phyloP scores from a whole-genome alignment of 305 asterid species.

The Solanum hybrid region DNA sequence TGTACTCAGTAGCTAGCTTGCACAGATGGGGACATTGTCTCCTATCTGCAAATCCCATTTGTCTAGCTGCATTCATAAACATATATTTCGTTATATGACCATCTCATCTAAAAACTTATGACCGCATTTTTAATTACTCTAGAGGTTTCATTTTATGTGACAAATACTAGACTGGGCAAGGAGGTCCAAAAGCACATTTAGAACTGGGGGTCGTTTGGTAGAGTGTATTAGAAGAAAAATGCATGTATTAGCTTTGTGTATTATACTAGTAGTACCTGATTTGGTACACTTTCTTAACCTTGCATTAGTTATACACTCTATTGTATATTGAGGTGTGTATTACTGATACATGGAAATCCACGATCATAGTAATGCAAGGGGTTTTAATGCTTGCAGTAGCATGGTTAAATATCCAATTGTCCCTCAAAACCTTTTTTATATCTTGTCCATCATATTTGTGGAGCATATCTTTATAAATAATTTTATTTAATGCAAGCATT shows the following conservation, averaged over 20 bases:
- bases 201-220: background rate
- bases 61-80: conserved; percentile 61
- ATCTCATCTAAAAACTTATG: background rate
- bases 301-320: background rate
- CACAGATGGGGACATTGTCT: conserved; percentile 69
- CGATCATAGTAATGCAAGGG: background rate
- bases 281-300: background rate
- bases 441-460: too few species aligned
- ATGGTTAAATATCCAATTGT: too few species aligned
- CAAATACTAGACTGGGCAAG: background rate
- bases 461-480: too few species aligned
- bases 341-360: too few species aligned
- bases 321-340: too few species aligned
- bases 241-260: background rate
- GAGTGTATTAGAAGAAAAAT: background rate
- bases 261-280: background rate
- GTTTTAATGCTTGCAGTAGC: background rate
- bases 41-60: conserved; percentile 75
- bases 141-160: background rate
- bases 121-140: background rate
- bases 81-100: background rate
- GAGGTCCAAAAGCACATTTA: background rate
- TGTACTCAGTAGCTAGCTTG: conserved; percentile 78
- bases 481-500: too few species aligned
- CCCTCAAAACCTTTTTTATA: too few species aligned